Conservation (phyloP, 1,139 yeast genomes). For the Geotrichum klebahnii region DNA sequence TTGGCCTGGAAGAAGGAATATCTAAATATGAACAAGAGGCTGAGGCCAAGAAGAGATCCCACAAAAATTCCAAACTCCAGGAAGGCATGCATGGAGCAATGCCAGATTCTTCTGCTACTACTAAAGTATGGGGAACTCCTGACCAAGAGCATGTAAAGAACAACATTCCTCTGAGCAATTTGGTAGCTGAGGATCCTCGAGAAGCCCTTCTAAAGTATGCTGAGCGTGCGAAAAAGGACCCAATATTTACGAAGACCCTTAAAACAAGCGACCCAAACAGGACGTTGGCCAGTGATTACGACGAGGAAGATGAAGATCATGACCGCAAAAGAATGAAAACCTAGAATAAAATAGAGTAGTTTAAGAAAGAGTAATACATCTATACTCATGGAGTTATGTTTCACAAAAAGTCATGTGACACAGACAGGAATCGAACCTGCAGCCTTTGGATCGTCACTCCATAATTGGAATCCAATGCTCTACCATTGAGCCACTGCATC, state of each 20-base stretch:
- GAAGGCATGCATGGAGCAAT: conserved; percentile 2
- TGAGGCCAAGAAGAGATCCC: conserved; percentile 20
- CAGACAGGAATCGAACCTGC: conserved; percentile 29
- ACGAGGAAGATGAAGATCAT: neutral
- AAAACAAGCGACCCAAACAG: neutral
- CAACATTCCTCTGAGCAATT: conserved; percentile 26
- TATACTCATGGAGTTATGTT: neutral
- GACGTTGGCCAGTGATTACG: neutral
- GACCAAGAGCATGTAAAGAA: conserved; percentile 29
- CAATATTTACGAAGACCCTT: neutral
- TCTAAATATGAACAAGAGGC: conserved; percentile 18
- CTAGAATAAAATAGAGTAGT: neutral
- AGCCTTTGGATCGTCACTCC: conserved; percentile 27
- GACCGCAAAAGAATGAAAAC: conserved; percentile 2
- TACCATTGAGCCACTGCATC: conserved; percentile 24
- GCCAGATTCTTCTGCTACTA: neutral
- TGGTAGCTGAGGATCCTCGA: conserved; percentile 39
- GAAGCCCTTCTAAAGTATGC: conserved; percentile 41
- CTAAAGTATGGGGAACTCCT: conserved; percentile 30
- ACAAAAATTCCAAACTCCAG: neutral
- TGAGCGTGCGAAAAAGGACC: conserved; percentile 33
- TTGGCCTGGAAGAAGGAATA: conserved; percentile 27
- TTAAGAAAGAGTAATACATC: neutral
- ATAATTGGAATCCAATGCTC: conserved; percentile 23
- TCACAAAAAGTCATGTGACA: too few relatives aligned